These are phyloP conservation scores for Nissolia schottii DNA, from an alignment of 306 rosid species.

Conservation along the genomic window DNA sequence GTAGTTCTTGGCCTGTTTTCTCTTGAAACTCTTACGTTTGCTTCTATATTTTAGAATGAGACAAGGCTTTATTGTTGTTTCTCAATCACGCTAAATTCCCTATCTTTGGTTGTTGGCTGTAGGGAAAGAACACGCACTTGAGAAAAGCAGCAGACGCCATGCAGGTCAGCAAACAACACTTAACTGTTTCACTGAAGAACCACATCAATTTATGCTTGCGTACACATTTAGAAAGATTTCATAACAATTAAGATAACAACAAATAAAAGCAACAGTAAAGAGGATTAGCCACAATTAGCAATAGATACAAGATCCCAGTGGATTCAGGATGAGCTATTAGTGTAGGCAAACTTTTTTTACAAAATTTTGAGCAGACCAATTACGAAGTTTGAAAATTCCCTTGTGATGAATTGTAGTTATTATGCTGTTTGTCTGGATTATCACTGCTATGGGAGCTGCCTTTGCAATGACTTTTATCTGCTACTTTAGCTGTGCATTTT, in stretches of 20 bases:
- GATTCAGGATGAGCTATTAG: background rate
- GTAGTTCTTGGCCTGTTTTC: background rate
- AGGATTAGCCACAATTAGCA: too few relatives aligned
- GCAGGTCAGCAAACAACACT: background rate
- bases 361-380: background rate
- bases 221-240: background rate
- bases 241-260: background rate
- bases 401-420: background rate
- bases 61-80: too few relatives aligned
- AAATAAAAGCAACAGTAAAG: background rate
- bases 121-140: too few relatives aligned
- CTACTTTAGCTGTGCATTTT: background rate
- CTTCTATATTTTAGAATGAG: too few relatives aligned
- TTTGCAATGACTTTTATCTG: background rate
- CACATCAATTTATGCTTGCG: background rate
- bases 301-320: too few relatives aligned
- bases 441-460: constrained; percentile 1
- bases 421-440: constrained; percentile 24
- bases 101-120: too few relatives aligned
- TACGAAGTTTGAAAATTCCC: background rate
- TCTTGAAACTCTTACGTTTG: too few relatives aligned
- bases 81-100: background rate
- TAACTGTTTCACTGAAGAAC: background rate
- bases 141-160: background rate
- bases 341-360: background rate